Evolutionary conservation across 345 rosid species (phyloP), one percentile per base, ranked within the genome.

Genomic region (Kernera saxatilis): DNA sequence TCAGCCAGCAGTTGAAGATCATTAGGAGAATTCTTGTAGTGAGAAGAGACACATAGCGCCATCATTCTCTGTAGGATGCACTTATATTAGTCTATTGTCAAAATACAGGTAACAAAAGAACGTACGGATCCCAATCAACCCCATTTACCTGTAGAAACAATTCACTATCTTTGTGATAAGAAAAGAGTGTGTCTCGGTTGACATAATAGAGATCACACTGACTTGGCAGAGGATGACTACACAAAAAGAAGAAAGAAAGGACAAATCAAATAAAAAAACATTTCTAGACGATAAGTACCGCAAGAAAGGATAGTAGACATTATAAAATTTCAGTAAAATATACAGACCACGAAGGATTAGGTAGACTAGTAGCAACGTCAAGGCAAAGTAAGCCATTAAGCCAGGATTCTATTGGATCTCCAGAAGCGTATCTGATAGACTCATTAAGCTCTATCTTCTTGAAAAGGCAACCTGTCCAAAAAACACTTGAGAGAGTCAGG

Each of bases 331-430:
- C 27, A 69, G 66, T 45, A 36, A 21, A 63, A 22, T 21, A 53
- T 29, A n/a, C 70, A 41, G 58, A 76, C 79, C 71, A 5, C 8
- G 71, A 21, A 63, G 89, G 83, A 45, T 77, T 85, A 19, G 99
- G 98, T 56, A 92, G 78, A 36, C 70, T 75, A 71, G 86, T 87
- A 37, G 93, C 65, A 76, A 84, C 93, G 79, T 94, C 97, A 74
- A 91, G 86, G 83, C 99, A 94, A 6, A 94, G 99, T 64, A 94
- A 83, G 63, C 76, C 80, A 67, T 91, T 86, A 33, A 92, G 96
- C 99, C 99, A 94, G 70, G 91, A 88, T 72, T 94, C 99, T 70
- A 94, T 84, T n/a, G 96, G 98, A 81, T 94, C 99, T 56, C 83
- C 92, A 74, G 92, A 83, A 49, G 87, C 85, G 77, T 94, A 92